These are phyloP conservation scores for Thermoascus crustaceus DNA, from an alignment of 2,329 filamentous ascomycete species.

Conservation along the genomic window DNA sequence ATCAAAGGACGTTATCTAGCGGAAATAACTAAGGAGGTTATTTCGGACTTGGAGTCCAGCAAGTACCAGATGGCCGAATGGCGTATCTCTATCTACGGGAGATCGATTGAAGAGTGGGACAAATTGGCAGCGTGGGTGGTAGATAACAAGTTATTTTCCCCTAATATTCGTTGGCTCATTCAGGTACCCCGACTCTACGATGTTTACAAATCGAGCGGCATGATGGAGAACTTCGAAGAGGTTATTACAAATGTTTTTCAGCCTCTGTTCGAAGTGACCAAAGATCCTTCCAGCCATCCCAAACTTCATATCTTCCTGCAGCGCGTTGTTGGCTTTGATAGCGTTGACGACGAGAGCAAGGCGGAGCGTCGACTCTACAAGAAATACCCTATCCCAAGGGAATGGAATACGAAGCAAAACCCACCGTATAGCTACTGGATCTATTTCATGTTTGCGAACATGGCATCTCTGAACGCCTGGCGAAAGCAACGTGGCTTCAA, in stretches of 20 bases:
- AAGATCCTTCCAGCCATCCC: constrained; percentile 74
- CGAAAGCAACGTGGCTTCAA: constrained; percentile 89
- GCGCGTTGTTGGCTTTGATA: constrained; percentile 92
- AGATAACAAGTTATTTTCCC: constrained; percentile 95
- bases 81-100: constrained; percentile 95
- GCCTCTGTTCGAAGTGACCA: constrained; percentile 89
- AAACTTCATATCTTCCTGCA: constrained; percentile 94
- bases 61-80: constrained; percentile 99
- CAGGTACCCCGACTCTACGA: constrained; percentile 92
- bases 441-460: constrained; percentile 93
- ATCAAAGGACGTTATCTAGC: constrained; percentile 93
- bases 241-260: constrained; percentile 87
- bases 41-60: constrained; percentile 92
- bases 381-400: constrained; percentile 85
- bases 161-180: constrained; percentile 94
- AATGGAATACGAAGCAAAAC: constrained; percentile 88
- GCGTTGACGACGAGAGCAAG: constrained; percentile 97
- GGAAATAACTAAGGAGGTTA: constrained; percentile 97
- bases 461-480: constrained; percentile 85
- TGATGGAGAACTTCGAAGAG: constrained; percentile 86
- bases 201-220: constrained; percentile 80
- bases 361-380: constrained; percentile 86
- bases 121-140: constrained; percentile 96
- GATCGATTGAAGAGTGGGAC: constrained; percentile 90
- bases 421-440: constrained; percentile 99